These are phyloP conservation scores for Polysphondylium violaceum DNA, from an alignment of 78 protist species.

Conservation along the genomic window DNA sequence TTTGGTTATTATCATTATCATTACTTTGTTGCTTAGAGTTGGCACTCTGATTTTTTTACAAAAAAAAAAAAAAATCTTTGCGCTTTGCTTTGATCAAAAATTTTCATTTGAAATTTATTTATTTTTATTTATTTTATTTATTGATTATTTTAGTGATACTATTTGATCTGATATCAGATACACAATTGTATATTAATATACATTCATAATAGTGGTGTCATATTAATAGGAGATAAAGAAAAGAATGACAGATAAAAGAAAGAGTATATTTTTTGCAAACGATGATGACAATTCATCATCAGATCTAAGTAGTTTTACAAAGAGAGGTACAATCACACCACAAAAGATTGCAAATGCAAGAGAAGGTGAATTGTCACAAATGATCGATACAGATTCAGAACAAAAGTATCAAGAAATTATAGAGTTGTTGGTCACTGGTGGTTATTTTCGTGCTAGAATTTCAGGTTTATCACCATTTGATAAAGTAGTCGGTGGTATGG, in stretches of 20 bases:
- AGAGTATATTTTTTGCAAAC: slow-evolving; percentile 57
- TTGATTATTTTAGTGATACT: too few species aligned
- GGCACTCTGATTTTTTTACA: too few species aligned
- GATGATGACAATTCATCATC: slow-evolving; percentile 1
- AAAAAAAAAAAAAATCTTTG: too few species aligned
- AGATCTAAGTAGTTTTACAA: slow-evolving; percentile 69
- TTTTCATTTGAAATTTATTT: too few species aligned
- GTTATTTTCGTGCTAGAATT: slow-evolving; percentile 96
- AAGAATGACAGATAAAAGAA: slow-evolving; percentile 33
- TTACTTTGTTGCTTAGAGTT: too few species aligned
- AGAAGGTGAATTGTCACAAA: slow-evolving; percentile 71
- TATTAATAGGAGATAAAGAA: too few species aligned
- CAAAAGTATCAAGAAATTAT: slow-evolving; percentile 83
- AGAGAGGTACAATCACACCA: slow-evolving; percentile 55
- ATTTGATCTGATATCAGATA: too few species aligned
- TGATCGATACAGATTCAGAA: slow-evolving; percentile 75
- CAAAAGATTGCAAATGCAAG: slow-evolving; percentile 71
- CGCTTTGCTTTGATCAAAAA: too few species aligned
- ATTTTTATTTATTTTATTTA: too few species aligned
- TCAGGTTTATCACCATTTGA: slow-evolving; percentile 91
- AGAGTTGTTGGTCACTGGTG: slow-evolving; percentile 95
- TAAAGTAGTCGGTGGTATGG: slow-evolving; percentile 95
- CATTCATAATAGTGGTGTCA: too few species aligned
- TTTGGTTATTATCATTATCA: too few species aligned
- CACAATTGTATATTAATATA: too few species aligned